Percentiles rank a stretch among this genome's conserved stretches.
These are phyloP conservation scores for Alternaria ethzedia DNA, from an alignment of 2,329 filamentous ascomycete species.

Conservation along the genomic window DNA sequence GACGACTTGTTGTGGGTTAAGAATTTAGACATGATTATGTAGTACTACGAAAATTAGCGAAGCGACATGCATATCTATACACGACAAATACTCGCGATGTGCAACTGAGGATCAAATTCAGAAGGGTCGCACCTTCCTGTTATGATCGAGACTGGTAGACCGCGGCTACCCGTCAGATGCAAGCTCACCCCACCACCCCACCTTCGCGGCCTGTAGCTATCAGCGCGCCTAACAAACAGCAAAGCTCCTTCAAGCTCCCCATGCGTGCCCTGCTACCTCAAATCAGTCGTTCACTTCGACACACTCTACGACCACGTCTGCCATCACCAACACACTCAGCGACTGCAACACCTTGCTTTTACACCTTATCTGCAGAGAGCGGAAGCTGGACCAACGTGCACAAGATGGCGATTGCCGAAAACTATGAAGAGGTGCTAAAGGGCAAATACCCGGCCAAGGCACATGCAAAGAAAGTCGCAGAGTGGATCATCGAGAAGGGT, in stretches of 20 bases:
- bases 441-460: conserved; percentile 81
- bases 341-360: conserved; percentile 4
- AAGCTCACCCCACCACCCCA: conserved; percentile 34
- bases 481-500: conserved; percentile 72
- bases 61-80: not conserved
- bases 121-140: conserved; percentile 24
- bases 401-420: conserved; percentile 41
- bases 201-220: conserved; percentile 16
- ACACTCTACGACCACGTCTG: not conserved
- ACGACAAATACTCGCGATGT: not conserved
- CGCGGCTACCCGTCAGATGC: conserved; percentile 31
- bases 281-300: conserved; percentile 13
- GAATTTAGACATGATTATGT: conserved; percentile 13
- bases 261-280: conserved; percentile 15
- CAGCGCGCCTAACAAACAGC: conserved; percentile 17
- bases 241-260: conserved; percentile 17
- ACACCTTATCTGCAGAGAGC: conserved; percentile 6
- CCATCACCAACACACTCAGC: not conserved
- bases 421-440: conserved; percentile 52
- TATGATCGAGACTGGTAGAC: conserved; percentile 18
- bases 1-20: not conserved
- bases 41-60: conserved; percentile 6
- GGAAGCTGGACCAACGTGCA: conserved; percentile 15
- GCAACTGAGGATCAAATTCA: not conserved
- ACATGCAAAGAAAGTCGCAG: conserved; percentile 83